Evolutionary conservation across 805 yeast species (phyloP), one percentile per base, ranked within the genome.

Genomic region (Cephaloascus albidus): DNA sequence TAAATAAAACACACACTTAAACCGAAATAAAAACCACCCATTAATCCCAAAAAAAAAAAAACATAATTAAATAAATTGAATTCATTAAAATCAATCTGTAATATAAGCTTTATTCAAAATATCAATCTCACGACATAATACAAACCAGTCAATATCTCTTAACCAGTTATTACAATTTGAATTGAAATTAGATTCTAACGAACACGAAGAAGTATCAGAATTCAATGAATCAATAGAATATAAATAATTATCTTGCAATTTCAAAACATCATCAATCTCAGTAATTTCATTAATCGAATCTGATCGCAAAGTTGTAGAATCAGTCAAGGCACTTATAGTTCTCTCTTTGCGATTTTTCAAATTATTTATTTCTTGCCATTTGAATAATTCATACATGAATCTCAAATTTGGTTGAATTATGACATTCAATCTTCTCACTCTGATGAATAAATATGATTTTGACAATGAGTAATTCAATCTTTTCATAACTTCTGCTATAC

Each of bases 321-420:
- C 33, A 31, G 33, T 31, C 16, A 31, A n/a, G 14, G 6, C 6
- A 31, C 18, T n/a, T 8, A 6, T n/a, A 8, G 16, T n/a, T 16
- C 33, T 37, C 37, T 16, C 28, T 36, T 18, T 26, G 18, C 16
- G 16, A 28, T 4, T 28, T 26, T 18, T 48, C 31, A 28, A 41
- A 45, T 15, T 33, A 35, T 34, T 48, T 50, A 20, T 50, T 52
- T 53, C 55, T 50, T 36, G 19, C 38, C 38, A 36, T 41, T 48
- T 60, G 48, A 63, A 63, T 38, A 67, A 51, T 44, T 67, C 72
- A 45, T 67, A 67, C 70, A 67, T 64, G 44, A 67, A 66, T 20
- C 70, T 53, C 37, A 67, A 52, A 44, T 67, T 67, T 16, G 72
- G 72, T 45, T 67, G 72, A 37, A 67, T 66, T 15, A 67, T 66